Evolutionary conservation across 139 green algal genomes (phyloP).

Genomic region (Mychonastes homosphaera): DNA sequence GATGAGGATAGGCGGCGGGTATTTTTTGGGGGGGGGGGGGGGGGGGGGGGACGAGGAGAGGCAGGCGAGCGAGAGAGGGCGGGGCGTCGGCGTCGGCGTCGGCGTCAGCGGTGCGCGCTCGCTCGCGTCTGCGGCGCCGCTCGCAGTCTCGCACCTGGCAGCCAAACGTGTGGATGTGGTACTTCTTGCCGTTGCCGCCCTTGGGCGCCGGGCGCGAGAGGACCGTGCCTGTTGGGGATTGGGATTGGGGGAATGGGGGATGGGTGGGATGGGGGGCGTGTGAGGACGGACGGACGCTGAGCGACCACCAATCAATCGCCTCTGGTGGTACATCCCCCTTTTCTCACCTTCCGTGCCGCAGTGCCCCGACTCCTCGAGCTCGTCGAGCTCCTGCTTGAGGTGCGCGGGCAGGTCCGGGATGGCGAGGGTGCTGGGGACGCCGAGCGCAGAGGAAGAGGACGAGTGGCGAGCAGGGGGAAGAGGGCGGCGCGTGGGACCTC

Average conservation of each 20-base stretch:
- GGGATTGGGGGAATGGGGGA: neutral
- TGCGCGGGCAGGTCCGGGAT: neutral
- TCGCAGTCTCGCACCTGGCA: conserved; percentile 58
- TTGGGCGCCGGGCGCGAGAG: conserved; percentile 24
- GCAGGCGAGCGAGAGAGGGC: neutral
- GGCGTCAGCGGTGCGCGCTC: too few relatives aligned
- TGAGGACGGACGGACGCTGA: too few relatives aligned
- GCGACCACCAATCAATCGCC: neutral
- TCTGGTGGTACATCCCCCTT: neutral
- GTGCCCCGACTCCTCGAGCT: conserved; percentile 13
- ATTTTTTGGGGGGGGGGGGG: neutral
- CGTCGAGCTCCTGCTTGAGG: conserved; percentile 14
- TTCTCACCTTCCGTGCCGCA: conserved; percentile 12
- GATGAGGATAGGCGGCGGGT: neutral
- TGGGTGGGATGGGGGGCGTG: too few relatives aligned
- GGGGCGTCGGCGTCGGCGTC: too few relatives aligned
- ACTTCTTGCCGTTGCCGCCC: conserved; percentile 60
- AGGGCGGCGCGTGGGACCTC: too few relatives aligned
- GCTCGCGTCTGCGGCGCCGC: neutral
- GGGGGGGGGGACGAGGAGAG: neutral
- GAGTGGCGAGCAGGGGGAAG: too few relatives aligned
- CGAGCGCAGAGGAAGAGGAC: too few relatives aligned
- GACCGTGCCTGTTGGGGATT: conserved; percentile 20
- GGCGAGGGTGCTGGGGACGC: neutral
- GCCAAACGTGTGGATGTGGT: conserved; percentile 92